Evolutionary conservation across 371 early-diverging fungal species (phyloP), one percentile per base, ranked within the genome.

Genomic region (Umbelopsis sp.): DNA sequence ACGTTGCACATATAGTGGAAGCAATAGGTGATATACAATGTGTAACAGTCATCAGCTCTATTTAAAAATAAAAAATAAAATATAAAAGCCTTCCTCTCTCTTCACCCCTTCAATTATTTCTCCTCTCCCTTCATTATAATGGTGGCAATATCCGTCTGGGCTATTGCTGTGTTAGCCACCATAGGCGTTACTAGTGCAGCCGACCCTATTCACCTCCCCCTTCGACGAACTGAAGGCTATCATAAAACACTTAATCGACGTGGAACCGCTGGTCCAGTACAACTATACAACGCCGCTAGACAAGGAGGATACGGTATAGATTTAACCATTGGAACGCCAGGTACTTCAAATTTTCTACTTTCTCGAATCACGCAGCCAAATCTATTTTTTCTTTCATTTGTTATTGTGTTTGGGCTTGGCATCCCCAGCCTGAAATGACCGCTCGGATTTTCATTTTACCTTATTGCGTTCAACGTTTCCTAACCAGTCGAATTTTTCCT

Each of bases 261-360:
- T 12, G 57, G 37, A 25, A 14, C 32, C 29, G 18, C 14, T 24
- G 16, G n/a, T 8, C 18, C 57, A 35, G 35, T 29, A 14, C 35
- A 57, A 29, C 70, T 74, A 0, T 73, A 80, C 22, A 64, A 69
- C 11, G 65, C 80, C n/a, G 76, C 69, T 14, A 68, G 78, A 12
- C 63, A 76, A 25, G 75, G 75, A 12, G 57, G 57, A 16, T 57
- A 57, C 14, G 29, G 16, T 35, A 57, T 57, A 32, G 57, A 57
- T 57, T 29, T 57, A 16, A 16, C 14, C 18, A 57, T 57, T 57
- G 57, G 57, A 24, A 57, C 57, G 14, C 57, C 57, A 57, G 35
- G 57, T 57, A 57, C 22, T 57, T 1, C 7, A 11, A 29, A 18
- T 22, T 22, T 22, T 22, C 22, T 22, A 25, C 12, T 57, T 57